Evolutionary conservation across 345 rosid species (phyloP).

Genomic region (Carallia brachiata): DNA sequence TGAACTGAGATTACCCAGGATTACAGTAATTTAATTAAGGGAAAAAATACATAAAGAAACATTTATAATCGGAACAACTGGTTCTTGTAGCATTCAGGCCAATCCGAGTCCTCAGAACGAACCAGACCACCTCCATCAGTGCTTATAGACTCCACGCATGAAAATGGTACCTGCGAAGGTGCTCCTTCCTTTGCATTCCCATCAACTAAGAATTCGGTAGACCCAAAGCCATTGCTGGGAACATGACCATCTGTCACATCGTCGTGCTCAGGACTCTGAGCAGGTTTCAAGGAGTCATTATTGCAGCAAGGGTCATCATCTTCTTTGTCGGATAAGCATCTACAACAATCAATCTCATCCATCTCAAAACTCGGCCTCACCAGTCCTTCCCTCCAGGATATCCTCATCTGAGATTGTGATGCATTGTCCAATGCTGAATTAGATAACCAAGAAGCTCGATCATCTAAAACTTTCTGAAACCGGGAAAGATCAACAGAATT

Average conservation of each 20-base stretch:
- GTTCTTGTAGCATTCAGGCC: constrained; percentile 83
- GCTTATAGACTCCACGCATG: constrained; percentile 72
- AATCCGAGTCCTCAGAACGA: constrained; percentile 77
- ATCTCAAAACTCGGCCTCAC: constrained; percentile 53
- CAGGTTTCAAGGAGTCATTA: constrained; percentile 21
- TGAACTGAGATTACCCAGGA: constrained; percentile 15
- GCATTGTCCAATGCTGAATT: constrained; percentile 38
- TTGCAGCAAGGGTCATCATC: constrained; percentile 31
- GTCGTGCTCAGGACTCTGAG: constrained; percentile 23
- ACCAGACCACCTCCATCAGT: constrained; percentile 62
- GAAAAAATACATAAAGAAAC: not conserved
- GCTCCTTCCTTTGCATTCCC: constrained; percentile 26
- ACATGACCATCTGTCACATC: constrained; percentile 15
- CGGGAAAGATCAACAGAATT: constrained; percentile 53
- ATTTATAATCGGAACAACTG: constrained; percentile 42
- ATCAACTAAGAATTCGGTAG: constrained; percentile 20
- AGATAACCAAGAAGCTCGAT: constrained; percentile 42
- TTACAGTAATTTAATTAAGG: constrained; percentile 25
- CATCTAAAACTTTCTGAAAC: constrained; percentile 52
- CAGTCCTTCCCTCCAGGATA: constrained; percentile 70
- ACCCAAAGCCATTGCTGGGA: constrained; percentile 11
- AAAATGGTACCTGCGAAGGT: constrained; percentile 28
- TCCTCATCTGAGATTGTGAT: constrained; percentile 51
- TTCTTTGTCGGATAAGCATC: constrained; percentile 64
- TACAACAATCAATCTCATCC: constrained; percentile 66